These are phyloP conservation scores for Quercus mongolica DNA, from an alignment of 306 rosid genomes.

Conservation along the genomic window DNA sequence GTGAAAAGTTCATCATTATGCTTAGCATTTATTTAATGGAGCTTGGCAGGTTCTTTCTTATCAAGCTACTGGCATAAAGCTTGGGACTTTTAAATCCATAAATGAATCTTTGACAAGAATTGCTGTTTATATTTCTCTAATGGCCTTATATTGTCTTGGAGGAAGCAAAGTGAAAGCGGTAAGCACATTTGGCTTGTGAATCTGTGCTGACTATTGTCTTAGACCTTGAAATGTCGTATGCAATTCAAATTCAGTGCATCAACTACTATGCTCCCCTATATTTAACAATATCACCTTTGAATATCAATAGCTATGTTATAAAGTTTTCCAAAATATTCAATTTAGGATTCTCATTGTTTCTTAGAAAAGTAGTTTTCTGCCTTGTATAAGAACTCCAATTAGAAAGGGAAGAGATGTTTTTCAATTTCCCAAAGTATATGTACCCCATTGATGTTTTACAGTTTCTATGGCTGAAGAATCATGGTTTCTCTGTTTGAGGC, in stretches of 20 bases:
- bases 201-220: background rate
- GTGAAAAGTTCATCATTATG: constrained; percentile 9
- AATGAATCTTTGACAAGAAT: constrained; percentile 90
- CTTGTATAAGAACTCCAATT: background rate
- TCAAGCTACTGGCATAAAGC: constrained; percentile 85
- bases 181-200: constrained; percentile 30
- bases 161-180: constrained; percentile 99
- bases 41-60: constrained; percentile 76
- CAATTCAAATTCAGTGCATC: background rate
- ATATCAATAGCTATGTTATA: too few relatives aligned
- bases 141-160: constrained; percentile 79
- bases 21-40: constrained; percentile 21
- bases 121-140: constrained; percentile 79
- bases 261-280: background rate
- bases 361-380: background rate
- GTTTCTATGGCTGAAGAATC: background rate
- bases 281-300: background rate
- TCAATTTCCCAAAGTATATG: background rate
- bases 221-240: background rate
- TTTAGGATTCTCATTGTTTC: background rate
- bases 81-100: constrained; percentile 76
- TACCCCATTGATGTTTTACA: background rate
- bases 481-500: background rate
- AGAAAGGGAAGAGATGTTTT: background rate
- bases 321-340: background rate